Conservation (phyloP, 805 yeast genomes). For the Myxozyma monticola region DNA sequence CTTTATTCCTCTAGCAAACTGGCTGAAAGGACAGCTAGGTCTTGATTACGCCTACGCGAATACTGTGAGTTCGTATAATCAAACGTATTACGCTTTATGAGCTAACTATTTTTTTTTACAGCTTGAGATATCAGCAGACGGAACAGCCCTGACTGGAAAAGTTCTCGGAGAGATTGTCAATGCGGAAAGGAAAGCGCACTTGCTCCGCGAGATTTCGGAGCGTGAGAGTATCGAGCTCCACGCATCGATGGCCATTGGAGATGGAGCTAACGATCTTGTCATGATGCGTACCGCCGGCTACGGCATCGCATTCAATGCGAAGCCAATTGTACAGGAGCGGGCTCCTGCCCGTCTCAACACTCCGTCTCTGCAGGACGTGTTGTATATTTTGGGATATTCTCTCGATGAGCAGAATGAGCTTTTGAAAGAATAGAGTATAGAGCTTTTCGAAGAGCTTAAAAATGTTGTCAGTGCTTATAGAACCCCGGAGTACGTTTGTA, state of each 20-base stretch:
- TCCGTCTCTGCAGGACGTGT: conserved; percentile 66
- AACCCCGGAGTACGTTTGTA: too few relatives aligned
- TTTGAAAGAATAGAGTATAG: conserved; percentile 9
- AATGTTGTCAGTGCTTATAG: background rate
- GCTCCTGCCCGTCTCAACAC: conserved; percentile 86
- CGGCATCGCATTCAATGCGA: conserved; percentile 97
- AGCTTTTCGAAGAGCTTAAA: background rate
- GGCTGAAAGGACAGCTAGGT: conserved; percentile 63
- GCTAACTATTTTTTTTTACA: conserved; percentile 5
- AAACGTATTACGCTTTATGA: background rate
- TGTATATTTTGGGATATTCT: conserved; percentile 76
- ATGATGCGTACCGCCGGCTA: conserved; percentile 93
- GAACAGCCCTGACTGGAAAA: conserved; percentile 63
- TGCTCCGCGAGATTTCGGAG: conserved; percentile 61
- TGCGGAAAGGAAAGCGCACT: conserved; percentile 76
- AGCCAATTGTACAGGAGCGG: conserved; percentile 76
- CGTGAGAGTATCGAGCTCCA: conserved; percentile 53
- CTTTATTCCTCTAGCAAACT: conserved; percentile 80
- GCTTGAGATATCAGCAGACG: conserved; percentile 45
- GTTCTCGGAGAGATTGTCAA: conserved; percentile 83
- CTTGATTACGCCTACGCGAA: conserved; percentile 92
- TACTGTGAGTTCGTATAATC: conserved; percentile 29
- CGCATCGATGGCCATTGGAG: conserved; percentile 32
- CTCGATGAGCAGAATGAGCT: conserved; percentile 53
- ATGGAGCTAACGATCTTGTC: conserved; percentile 92